phyloP scores from a whole-genome alignment of 2,329 filamentous ascomycete genomes.

The Venturia pyrina region DNA sequence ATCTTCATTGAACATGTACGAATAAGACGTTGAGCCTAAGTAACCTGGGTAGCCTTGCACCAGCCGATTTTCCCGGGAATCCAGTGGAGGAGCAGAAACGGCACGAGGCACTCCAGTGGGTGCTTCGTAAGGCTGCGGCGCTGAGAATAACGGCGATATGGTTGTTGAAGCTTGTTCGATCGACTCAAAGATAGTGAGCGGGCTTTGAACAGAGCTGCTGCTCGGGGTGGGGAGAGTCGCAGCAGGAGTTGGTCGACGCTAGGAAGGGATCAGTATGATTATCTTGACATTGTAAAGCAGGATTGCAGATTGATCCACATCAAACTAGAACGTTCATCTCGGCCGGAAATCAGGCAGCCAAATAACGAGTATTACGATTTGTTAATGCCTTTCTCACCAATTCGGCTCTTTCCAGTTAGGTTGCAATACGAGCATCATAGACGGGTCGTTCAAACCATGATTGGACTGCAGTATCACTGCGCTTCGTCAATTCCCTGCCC shows the following conservation, averaged over 20 bases:
- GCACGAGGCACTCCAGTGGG: background rate
- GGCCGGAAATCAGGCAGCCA: background rate
- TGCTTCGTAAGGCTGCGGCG: background rate
- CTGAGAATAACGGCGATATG: background rate
- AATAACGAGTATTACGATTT: background rate
- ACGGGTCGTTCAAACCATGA: no score
- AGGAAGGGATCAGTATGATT: background rate
- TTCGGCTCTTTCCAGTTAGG: background rate
- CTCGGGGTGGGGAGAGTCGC: background rate
- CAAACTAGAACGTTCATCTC: no score
- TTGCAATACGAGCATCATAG: background rate
- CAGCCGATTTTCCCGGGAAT: background rate
- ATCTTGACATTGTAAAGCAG: background rate
- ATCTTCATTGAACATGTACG: conserved; percentile 13
- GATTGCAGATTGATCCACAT: background rate
- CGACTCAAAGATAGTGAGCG: background rate
- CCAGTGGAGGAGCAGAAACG: background rate
- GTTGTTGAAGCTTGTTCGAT: background rate
- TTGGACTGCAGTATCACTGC: no score
- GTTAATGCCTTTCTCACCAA: background rate
- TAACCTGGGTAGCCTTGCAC: background rate
- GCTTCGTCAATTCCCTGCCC: background rate
- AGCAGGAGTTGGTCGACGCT: background rate
- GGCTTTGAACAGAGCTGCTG: background rate
- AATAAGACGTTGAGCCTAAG: conserved; percentile 10